phyloP scores from a whole-genome alignment of 345 rosid genomes.

The Aquilaria malaccensis region DNA sequence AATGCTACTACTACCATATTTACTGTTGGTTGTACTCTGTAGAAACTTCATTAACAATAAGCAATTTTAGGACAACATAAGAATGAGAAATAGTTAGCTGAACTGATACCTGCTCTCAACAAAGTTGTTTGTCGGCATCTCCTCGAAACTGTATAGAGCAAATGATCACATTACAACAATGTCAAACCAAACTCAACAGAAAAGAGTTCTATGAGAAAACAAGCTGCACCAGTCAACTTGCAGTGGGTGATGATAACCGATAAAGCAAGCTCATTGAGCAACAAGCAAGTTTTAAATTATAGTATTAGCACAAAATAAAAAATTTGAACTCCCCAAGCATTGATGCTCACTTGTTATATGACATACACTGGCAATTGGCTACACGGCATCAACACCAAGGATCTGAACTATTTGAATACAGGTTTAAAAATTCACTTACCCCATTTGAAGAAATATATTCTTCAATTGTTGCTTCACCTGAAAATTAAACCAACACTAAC shows the following conservation, averaged over 20 bases:
- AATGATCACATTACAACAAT: slow-evolving; percentile 10
- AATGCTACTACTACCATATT: too few species aligned
- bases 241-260: too few species aligned
- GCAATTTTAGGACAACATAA: slow-evolving; percentile 6
- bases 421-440: slow-evolving; percentile 27
- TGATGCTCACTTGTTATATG: too few species aligned
- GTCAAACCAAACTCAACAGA: slow-evolving; percentile 8
- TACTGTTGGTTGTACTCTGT: not conserved
- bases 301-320: too few species aligned
- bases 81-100: slow-evolving; percentile 1
- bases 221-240: too few species aligned
- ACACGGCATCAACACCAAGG: too few species aligned
- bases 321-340: too few species aligned
- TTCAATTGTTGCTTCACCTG: slow-evolving; percentile 79
- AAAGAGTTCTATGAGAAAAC: not conserved
- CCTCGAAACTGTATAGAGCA: slow-evolving; percentile 67
- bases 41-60: slow-evolving; percentile 13
- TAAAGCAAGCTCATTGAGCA: too few species aligned
- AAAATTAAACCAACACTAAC: slow-evolving; percentile 11
- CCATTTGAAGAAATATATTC: slow-evolving; percentile 78
- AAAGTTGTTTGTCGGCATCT: slow-evolving; percentile 90
- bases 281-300: too few species aligned
- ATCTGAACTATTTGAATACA: too few species aligned
- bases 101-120: slow-evolving; percentile 85
- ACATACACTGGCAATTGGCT: too few species aligned